Conservation (phyloP, 441 rosid genomes). For the Breynia disticha region DNA sequence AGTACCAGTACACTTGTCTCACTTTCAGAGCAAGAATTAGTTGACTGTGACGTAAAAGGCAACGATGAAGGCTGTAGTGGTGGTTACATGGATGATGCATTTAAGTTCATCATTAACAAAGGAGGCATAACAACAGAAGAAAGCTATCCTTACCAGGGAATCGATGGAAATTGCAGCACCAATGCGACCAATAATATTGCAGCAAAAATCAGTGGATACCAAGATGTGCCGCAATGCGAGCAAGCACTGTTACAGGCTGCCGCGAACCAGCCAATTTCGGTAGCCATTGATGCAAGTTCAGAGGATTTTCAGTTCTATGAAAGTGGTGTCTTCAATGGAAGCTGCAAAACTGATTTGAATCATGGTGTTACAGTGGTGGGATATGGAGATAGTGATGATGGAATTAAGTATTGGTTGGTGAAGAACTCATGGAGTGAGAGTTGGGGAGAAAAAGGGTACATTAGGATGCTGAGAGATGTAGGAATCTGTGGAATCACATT, state of each 20-base stretch:
- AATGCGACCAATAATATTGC: conserved; percentile 15
- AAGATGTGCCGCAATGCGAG: conserved; percentile 32
- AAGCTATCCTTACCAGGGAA: conserved; percentile 48
- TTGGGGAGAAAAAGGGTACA: conserved; percentile 68
- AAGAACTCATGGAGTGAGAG: conserved; percentile 64
- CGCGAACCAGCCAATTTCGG: conserved; percentile 59
- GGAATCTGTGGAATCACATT: conserved; percentile 68
- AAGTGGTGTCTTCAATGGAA: conserved; percentile 39
- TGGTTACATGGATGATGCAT: conserved; percentile 54
- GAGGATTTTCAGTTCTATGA: conserved; percentile 43
- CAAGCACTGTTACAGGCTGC: conserved; percentile 30
- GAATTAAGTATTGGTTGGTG: conserved; percentile 47
- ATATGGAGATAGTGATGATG: conserved; percentile 34
- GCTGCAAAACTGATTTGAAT: conserved; percentile 38
- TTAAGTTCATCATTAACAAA: conserved; percentile 30
- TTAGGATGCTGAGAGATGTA: conserved; percentile 35
- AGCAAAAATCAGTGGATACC: conserved; percentile 34
- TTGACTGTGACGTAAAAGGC: conserved; percentile 42
- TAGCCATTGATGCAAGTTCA: conserved; percentile 55
- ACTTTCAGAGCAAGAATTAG: conserved; percentile 64
- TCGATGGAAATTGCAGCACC: conserved; percentile 31
- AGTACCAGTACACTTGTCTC: conserved; percentile 41
- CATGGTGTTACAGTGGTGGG: conserved; percentile 65
- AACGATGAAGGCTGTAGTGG: conserved; percentile 51
- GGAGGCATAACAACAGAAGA: conserved; percentile 41